Evolutionary conservation across 2,329 filamentous ascomycete species (phyloP).

Genomic region (Fusarium sp.): DNA sequence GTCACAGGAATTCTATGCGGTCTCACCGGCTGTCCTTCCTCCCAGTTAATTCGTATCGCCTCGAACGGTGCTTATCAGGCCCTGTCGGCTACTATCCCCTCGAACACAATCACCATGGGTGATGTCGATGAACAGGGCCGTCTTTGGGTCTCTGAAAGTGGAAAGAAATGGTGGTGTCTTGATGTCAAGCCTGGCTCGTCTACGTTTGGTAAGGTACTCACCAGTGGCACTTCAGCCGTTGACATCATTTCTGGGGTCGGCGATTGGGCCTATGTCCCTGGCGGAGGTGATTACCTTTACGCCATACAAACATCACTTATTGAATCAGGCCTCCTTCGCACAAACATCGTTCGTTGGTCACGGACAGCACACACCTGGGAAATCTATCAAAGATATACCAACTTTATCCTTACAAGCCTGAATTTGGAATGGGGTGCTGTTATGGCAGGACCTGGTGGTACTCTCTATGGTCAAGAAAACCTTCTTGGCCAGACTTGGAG

Average conservation of each 20-base stretch:
- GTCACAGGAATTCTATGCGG: not conserved
- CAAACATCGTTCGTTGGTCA: slow-evolving; percentile 25
- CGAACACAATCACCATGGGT: slow-evolving; percentile 1
- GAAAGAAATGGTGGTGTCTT: slow-evolving; percentile 6
- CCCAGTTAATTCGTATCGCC: slow-evolving; percentile 1
- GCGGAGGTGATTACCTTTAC: slow-evolving; percentile 8
- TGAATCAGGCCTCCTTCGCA: slow-evolving; percentile 1
- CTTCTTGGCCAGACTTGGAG: slow-evolving; percentile 6
- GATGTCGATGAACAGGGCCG: slow-evolving; percentile 6
- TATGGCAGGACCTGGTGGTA: not conserved
- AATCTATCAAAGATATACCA: not conserved
- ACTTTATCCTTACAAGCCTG: not conserved
- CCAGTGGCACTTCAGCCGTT: not conserved
- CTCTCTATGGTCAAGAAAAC: slow-evolving; percentile 1
- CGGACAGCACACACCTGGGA: slow-evolving; percentile 11
- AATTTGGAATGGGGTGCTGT: slow-evolving; percentile 2
- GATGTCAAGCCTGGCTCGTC: slow-evolving; percentile 3
- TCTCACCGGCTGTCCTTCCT: not conserved
- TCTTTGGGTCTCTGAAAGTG: slow-evolving; percentile 2
- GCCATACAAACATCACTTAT: slow-evolving; percentile 2
- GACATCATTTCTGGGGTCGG: not conserved
- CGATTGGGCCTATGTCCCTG: slow-evolving; percentile 9
- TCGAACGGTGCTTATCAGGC: not conserved
- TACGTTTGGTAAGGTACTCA: not conserved
- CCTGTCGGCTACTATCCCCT: not conserved